Evolutionary conservation across 495 filamentous ascomycete species (phyloP), one percentile per base, ranked within the genome.

Genomic region (Beverwykella pulmonaria): DNA sequence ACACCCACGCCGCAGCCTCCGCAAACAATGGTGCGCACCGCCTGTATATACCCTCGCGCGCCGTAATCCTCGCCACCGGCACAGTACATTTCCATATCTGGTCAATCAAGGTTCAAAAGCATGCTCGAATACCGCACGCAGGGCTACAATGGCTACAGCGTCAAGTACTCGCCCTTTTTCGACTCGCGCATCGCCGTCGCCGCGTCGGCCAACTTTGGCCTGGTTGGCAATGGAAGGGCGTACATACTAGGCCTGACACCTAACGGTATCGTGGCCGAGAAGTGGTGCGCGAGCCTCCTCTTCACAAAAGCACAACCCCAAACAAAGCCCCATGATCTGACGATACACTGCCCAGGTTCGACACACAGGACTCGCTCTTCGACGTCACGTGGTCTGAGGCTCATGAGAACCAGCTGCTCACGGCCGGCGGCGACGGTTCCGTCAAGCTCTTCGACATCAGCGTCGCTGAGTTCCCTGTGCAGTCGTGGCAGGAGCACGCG

Each of bases 81-180:
- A 12, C 32, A 34, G 32, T 5, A 5, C 32, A 34, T 34, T 12
- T 12, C 6, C 32, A 34, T n/a, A n/a, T n/a, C n/a, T n/a, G n/a
- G n/a, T n/a, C n/a, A n/a, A n/a, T n/a, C n/a, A n/a, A n/a, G n/a
- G n/a, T n/a, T n/a, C n/a, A n/a, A n/a, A n/a, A n/a, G n/a, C 20
- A 97, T 98, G 93, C 87, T 97, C 67, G 91, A 96, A 77, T 97
- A 87, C 79, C 90, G 90, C 68, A 98, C 94, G 23, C 84, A 90
- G 69, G 93, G 93, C 77, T 97, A 86, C 84, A 94, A 97, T 76
- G 93, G 92, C 69, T 95, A 92, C 77, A 88, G 90, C 69, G 91
- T 96, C 72, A 96, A 97, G 78, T 98, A 97, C 82, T 97, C 93
- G 22, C 92, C 94, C 36, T 98, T 97, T 82, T 94, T 93, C 82